Percentiles rank a stretch among this genome's conserved stretches.
These are phyloP conservation scores for Wickerhamomyces mucosus DNA, from an alignment of 805 yeast genomes.

Conservation along the genomic window DNA sequence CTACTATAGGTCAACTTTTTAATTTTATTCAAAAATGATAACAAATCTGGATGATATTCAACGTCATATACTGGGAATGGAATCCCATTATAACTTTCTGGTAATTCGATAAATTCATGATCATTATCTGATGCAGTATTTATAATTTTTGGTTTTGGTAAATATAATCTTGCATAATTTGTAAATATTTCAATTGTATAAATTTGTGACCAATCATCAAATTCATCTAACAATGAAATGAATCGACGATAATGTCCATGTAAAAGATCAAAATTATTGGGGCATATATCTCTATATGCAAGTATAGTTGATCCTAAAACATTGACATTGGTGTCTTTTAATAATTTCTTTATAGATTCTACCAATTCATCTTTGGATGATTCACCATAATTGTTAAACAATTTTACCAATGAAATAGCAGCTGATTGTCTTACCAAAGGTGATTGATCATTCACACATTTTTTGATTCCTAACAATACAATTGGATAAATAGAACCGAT, in stretches of 20 bases:
- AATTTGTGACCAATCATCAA: conserved; percentile 71
- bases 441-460: conserved; percentile 60
- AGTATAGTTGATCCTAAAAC: conserved; percentile 68
- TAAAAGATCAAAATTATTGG: conserved; percentile 50
- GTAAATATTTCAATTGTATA: conserved; percentile 51
- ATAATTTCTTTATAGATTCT: conserved; percentile 38
- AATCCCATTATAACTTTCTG: conserved; percentile 32
- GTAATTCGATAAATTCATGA: conserved; percentile 26
- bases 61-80: conserved; percentile 32
- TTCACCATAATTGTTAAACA: conserved; percentile 33
- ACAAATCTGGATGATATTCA: conserved; percentile 45
- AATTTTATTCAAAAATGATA: conserved; percentile 40
- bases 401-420: conserved; percentile 63
- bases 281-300: conserved; percentile 42
- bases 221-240: conserved; percentile 34
- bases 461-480: conserved; percentile 59
- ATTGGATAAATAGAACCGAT: conserved; percentile 79
- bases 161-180: conserved; percentile 52
- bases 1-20: conserved; percentile 37
- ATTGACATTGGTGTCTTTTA: conserved; percentile 53
- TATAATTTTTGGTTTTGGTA: conserved; percentile 42
- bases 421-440: conserved; percentile 74
- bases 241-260: conserved; percentile 63
- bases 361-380: conserved; percentile 40
- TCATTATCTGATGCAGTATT: conserved; percentile 21